Base-by-base conservation (phyloP, 2,329 filamentous ascomycete genomes). In the Colletotrichum sp. region DNA sequence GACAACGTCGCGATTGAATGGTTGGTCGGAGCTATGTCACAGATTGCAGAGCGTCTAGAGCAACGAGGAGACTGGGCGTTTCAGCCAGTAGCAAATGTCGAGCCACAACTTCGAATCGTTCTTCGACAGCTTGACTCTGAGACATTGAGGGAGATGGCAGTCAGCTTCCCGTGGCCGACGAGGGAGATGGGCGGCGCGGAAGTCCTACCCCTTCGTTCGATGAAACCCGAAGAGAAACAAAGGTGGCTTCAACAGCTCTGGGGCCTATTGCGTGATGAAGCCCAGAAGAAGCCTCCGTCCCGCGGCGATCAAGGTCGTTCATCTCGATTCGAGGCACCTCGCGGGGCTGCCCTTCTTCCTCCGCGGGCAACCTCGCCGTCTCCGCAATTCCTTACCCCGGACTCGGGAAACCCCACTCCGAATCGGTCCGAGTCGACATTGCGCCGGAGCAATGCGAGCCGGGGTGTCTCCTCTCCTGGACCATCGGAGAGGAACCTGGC, bases 111-210 rank as follows among this genome's bases (percentile, higher is more conserved):
- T 9, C 80, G 82, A 34, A 82, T 82, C 19, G 81, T 85, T 8
- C 78, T 85, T 34, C 79, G 82, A 3, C 82, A 84, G 71, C 78
- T 85, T 8, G 72, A 80, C 39, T 77, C 79, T 9, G 63, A 80
- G 2, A 84, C 83, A 0, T 79, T 84, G 9, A 79, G 80, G 0
- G 81, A 85, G 65, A 85, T 85, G 83, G 82, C 82, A 1, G 82
- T 84, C 44, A 83, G 81, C 68, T 84, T 84, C 68, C 83, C 83
- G 19, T 85, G 83, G 83, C 83, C 83, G 0, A 84, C 82, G 2
- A 76, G 82, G 8, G 82, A 84, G 55, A 84, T 84, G 82, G 80
- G 78, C 8, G 83, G 81, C 8, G 82, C 81, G 4, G 83, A 85
- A 71, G 82, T 85, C 9, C 65, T 84, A 3, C 83, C 83, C 39